phyloP scores from a whole-genome alignment of 495 filamentous ascomycete species.

The Beverwykella pulmonaria region DNA sequence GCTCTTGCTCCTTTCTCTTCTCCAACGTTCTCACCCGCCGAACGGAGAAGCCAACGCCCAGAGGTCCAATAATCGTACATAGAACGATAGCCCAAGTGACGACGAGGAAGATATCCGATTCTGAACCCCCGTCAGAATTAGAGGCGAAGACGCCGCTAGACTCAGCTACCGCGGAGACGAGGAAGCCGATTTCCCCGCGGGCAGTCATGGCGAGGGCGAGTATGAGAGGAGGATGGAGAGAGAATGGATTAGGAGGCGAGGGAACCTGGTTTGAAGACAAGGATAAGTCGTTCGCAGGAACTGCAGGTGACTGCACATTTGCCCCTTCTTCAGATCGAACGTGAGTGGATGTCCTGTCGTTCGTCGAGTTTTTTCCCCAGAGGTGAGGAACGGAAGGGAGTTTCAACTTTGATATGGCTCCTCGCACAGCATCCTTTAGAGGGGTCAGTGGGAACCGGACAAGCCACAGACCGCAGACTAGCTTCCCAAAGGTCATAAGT shows the following conservation, averaged over 20 bases:
- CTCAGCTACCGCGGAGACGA: conserved; percentile 71
- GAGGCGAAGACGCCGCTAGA: conserved; percentile 58
- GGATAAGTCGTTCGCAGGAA: background rate
- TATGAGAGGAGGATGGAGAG: conserved; percentile 62
- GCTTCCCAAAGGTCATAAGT: conserved; percentile 70
- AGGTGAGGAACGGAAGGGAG: conserved; percentile 24
- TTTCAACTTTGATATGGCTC: conserved; percentile 1
- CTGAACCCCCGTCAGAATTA: background rate
- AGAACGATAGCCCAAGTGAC: conserved; percentile 75
- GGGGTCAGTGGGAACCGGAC: conserved; percentile 49
- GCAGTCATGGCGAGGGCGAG: conserved; percentile 70
- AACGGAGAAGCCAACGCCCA: conserved; percentile 66
- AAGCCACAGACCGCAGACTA: conserved; percentile 66
- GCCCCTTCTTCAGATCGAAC: background rate
- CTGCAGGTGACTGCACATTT: background rate
- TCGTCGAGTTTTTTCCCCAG: conserved; percentile 29
- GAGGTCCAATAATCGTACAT: conserved; percentile 73
- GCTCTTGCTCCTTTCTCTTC: conserved; percentile 23
- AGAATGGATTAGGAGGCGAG: conserved; percentile 51
- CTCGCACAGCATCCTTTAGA: background rate
- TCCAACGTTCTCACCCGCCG: conserved; percentile 49
- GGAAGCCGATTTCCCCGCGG: conserved; percentile 76
- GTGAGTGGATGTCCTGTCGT: background rate
- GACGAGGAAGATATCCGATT: conserved; percentile 61
- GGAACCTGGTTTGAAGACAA: conserved; percentile 1